Base-by-base conservation (phyloP, 2,329 filamentous ascomycete genomes). In the Dissoconium aciculare region DNA sequence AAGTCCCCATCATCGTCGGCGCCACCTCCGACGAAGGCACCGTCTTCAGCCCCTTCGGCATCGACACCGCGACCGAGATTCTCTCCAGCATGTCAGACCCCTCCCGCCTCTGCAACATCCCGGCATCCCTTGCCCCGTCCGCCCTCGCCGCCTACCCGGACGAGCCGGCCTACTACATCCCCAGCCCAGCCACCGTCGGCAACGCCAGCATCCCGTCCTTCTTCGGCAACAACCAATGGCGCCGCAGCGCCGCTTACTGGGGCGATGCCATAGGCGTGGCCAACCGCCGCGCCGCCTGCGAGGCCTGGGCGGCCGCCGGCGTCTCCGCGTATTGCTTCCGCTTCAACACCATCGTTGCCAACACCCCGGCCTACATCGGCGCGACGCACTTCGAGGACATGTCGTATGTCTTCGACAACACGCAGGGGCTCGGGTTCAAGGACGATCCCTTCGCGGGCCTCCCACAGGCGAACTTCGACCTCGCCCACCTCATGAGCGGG, bases 21-120 rank as follows among this genome's bases (percentile, higher is more conserved):
- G 65, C 64, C 19, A 79, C 77, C 49, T 66, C 64, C 1, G 75
- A 80, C 42, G 76, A 81, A 47, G 76, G 72, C 3, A 66, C 65
- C 1, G 56, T 57, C 1, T 76, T 75, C 43, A 64, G 59, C 0
- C 60, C 62, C 6, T 48, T 37, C 4, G 66, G 63, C 11, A 63
- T 76, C 37, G 66, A 74, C 45, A 69, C 63, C 1, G 65, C 60
- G 8, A 60, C 54, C 11, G 59, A 73, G 28, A 68, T 74, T 44
- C 50, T 56, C 27, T 45, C 49, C 12, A 56, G 52, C 30, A 50
- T 67, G 10, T 53, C 52, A 16, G 40, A 48, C 32, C 33, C 41
- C 12, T 35, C 28, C 11, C 8, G n/a, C 8, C 13, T 5, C 26
- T 42, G 32, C 37, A 39, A 51, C n/a, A 12, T 42, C 4, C 30